Evolutionary conservation across 345 rosid genomes (phyloP), one percentile per base, ranked within the genome.

Genomic region (Citrus mangshanensis): DNA sequence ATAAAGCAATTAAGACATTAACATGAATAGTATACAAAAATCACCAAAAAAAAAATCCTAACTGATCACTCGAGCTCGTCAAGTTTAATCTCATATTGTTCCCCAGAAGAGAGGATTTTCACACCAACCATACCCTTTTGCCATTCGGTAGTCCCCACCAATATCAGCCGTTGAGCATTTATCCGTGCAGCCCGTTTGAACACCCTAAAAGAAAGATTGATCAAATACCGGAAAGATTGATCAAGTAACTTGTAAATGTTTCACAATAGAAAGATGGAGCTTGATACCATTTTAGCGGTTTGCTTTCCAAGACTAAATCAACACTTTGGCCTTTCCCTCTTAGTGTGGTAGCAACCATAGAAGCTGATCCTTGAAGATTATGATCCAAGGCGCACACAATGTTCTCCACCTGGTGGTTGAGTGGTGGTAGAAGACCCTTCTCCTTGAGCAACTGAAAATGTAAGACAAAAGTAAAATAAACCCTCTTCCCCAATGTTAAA

Each of bases 131-230:
- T 88, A 70, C 95, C 97, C 84, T 88, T 86, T 84, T 89, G 84
- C 96, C 98, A 95, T 83, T 95, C 99, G 0, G 69, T 81, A 64
- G 80, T 87, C 61, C 99, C 97, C 63, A 95, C 98, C 84, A 95
- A 79, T 82, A 93, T 81, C 83, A 93, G 84, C 86, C 96, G 89
- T 49, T 84, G 84, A n/a, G 96, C 96, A 82, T 92, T 88, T 78
- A 88, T 79, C 8, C 99, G 86, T 51, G 88, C 90, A 1, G 98
- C 99, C 66, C 99, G 89, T 84, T 92, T 92, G 90, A 95, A 95
- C 62, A 93, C 97, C 99, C 97, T 92, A 72, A 69, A 76, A 82
- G 9, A 66, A 60, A 54, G 24, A 18, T 28, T 22, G 24, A 18
- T 37, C 30, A 80, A 42, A 54, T 22, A 70, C 58, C 24, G 32